A percentile compares a stretch with the other conserved stretches of the same genome.
Evolutionary conservation across 306 rosid genomes (phyloP).

Genomic region (Malus sieversii): DNA sequence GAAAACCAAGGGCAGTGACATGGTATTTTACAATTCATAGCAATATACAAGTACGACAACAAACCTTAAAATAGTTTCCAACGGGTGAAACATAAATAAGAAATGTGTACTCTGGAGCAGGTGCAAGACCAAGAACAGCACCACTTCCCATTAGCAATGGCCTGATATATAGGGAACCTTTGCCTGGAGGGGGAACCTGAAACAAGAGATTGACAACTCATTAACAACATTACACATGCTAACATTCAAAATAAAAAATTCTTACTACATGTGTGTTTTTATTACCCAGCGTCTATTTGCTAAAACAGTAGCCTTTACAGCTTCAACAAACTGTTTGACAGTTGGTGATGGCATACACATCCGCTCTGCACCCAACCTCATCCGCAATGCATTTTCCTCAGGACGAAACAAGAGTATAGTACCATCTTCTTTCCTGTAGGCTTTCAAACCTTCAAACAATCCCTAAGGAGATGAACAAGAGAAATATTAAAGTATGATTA

Average conservation of each 20-base stretch:
- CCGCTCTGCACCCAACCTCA: slow-evolving; percentile 82
- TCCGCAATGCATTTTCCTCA: slow-evolving; percentile 74
- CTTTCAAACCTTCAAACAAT: slow-evolving; percentile 92
- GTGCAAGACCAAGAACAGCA: slow-evolving; percentile 93
- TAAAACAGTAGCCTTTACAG: slow-evolving; percentile 75
- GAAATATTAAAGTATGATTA: not conserved
- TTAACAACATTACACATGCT: not conserved
- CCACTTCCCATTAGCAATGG: slow-evolving; percentile 98
- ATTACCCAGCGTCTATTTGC: slow-evolving; percentile 93
- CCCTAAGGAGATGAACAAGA: slow-evolving; percentile 49
- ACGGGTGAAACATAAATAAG: slow-evolving; percentile 91
- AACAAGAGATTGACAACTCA: slow-evolving; percentile 14
- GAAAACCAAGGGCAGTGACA: slow-evolving; percentile 5
- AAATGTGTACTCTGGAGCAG: slow-evolving; percentile 95
- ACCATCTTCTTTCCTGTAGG: slow-evolving; percentile 71
- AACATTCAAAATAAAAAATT: not conserved
- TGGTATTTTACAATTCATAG: not conserved
- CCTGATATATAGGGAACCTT: slow-evolving; percentile 90
- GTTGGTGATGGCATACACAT: slow-evolving; percentile 97
- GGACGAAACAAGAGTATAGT: slow-evolving; percentile 85
- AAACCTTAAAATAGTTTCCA: slow-evolving; percentile 96
- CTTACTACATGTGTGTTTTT: not conserved
- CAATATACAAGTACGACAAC: not conserved
- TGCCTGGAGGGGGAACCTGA: slow-evolving; percentile 91
- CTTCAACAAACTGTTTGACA: slow-evolving; percentile 79